phyloP scores from a whole-genome alignment of 2,329 filamentous ascomycete species.

The Alternaria arborescens region DNA sequence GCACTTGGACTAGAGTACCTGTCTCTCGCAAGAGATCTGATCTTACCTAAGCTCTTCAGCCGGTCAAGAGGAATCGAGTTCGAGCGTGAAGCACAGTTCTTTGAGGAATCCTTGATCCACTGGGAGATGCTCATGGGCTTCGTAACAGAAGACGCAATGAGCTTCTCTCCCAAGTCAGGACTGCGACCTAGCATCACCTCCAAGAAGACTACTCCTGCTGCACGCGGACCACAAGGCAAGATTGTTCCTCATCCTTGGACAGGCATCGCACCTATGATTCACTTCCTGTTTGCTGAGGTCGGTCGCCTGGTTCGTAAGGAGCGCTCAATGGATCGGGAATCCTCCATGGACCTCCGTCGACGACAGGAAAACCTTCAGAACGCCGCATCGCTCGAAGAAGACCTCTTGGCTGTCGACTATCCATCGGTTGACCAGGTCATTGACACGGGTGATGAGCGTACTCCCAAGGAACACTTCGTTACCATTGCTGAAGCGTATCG shows the following conservation, averaged over 20 bases:
- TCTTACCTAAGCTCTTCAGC: conserved; percentile 55
- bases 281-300: conserved; percentile 57
- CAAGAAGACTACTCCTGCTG: conserved; percentile 29
- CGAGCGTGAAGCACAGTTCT: conserved; percentile 57
- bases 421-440: conserved; percentile 58
- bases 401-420: conserved; percentile 57
- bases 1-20: conserved; percentile 65
- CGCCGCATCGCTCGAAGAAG: conserved; percentile 56
- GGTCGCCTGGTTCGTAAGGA: conserved; percentile 55
- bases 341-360: conserved; percentile 40
- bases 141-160: conserved; percentile 56
- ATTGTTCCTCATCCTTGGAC: conserved; percentile 60
- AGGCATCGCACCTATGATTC: conserved; percentile 56
- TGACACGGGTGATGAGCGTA: conserved; percentile 62
- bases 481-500: conserved; percentile 63
- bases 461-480: conserved; percentile 62
- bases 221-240: conserved; percentile 45
- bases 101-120: conserved; percentile 64
- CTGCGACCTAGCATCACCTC: conserved; percentile 33
- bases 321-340: conserved; percentile 40
- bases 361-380: conserved; percentile 49
- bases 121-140: conserved; percentile 69
- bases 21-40: conserved; percentile 56
- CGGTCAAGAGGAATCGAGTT: conserved; percentile 42
- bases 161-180: conserved; percentile 41